phyloP scores from a whole-genome alignment of 257 asterid species.

The Echium plantagineum region DNA sequence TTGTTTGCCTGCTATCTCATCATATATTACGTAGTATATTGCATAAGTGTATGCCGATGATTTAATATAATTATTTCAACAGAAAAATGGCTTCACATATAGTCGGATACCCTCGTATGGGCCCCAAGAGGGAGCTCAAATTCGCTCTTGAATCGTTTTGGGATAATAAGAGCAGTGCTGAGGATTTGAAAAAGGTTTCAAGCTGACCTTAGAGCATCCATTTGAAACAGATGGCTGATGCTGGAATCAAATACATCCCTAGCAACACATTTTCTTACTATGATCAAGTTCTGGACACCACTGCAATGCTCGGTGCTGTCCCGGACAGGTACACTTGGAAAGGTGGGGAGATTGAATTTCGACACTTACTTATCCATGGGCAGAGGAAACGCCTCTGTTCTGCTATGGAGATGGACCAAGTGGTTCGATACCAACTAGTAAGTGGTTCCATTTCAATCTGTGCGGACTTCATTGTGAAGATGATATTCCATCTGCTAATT shows the following conservation, averaged over 20 bases:
- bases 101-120: constrained; percentile 55
- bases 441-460: constrained; percentile 4
- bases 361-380: constrained; percentile 48
- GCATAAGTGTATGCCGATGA: constrained; percentile 1
- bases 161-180: constrained; percentile 46
- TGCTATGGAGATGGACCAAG: constrained; percentile 51
- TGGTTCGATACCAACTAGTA: constrained; percentile 48
- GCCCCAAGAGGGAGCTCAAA: constrained; percentile 52
- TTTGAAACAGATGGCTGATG: constrained; percentile 48
- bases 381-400: constrained; percentile 49
- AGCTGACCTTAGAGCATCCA: constrained; percentile 39
- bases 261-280: constrained; percentile 49
- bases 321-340: constrained; percentile 44
- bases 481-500: neutral
- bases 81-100: constrained; percentile 52
- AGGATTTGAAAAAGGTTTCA: constrained; percentile 40
- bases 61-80: constrained; percentile 5
- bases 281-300: constrained; percentile 47
- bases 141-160: constrained; percentile 53
- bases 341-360: constrained; percentile 40
- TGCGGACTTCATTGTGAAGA: neutral
- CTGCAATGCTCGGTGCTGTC: constrained; percentile 48
- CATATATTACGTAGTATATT: too few species aligned
- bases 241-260: constrained; percentile 49
- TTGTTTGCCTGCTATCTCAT: too few species aligned